Percentiles rank a stretch among this genome's conserved stretches.
Evolutionary conservation across 1,284 basidiomycete genomes (phyloP).

Genomic region (Spongispora temasekensis): DNA sequence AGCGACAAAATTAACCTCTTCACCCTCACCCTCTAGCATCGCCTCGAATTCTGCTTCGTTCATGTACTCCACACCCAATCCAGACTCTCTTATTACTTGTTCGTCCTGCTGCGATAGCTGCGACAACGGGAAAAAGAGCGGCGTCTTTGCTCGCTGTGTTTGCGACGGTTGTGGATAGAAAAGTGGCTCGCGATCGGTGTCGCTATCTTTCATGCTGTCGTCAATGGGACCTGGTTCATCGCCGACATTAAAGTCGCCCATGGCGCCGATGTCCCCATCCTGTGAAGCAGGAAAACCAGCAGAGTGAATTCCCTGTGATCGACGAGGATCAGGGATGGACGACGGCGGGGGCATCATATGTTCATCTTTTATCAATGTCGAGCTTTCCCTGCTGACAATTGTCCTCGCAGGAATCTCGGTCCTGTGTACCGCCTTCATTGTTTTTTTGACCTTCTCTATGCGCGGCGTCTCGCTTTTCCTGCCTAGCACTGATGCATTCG

Average conservation of each 20-base stretch:
- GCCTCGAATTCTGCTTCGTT: constrained; percentile 58
- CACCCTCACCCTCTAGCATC: constrained; percentile 66
- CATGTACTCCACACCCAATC: constrained; percentile 67
- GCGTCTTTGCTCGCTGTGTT: constrained; percentile 40
- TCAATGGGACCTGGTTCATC: constrained; percentile 4
- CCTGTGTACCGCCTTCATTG: constrained; percentile 61
- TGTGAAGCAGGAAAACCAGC: constrained; percentile 19
- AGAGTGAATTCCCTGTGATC: constrained; percentile 10
- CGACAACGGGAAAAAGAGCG: constrained; percentile 64
- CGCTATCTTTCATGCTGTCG: neutral
- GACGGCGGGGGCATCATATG: constrained; percentile 35
- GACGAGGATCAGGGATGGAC: constrained; percentile 16
- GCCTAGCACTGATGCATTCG: constrained; percentile 26
- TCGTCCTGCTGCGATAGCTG: constrained; percentile 59
- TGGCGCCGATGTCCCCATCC: constrained; percentile 15
- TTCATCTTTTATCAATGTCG: constrained; percentile 16
- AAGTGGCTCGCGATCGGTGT: constrained; percentile 16
- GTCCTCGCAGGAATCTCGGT: constrained; percentile 37
- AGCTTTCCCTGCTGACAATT: constrained; percentile 15
- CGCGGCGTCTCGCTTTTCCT: constrained; percentile 38
- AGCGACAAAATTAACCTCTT: constrained; percentile 54
- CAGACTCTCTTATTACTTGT: constrained; percentile 53
- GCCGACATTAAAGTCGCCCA: constrained; percentile 10
- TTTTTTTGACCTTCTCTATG: constrained; percentile 43
- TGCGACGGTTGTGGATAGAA: constrained; percentile 33